phyloP scores from a whole-genome alignment of 2,329 filamentous ascomycete species.

The Pseudogymnoascus sp. region DNA sequence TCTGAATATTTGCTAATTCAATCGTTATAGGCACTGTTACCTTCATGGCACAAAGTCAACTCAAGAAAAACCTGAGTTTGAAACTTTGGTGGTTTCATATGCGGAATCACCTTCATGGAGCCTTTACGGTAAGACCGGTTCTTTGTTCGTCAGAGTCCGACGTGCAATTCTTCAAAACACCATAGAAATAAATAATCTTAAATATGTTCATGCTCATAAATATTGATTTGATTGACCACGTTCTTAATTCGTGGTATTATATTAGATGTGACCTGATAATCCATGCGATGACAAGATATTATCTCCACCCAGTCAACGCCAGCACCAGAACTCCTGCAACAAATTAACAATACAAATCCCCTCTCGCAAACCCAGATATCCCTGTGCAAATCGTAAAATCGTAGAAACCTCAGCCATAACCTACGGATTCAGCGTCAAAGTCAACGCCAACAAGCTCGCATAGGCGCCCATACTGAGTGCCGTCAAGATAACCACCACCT shows the following conservation, averaged over 20 bases:
- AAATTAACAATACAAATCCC: background rate
- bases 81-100: background rate
- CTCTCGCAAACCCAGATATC: background rate
- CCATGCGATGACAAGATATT: background rate
- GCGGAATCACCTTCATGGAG: background rate
- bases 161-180: background rate
- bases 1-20: conserved; percentile 7
- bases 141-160: background rate
- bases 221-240: background rate
- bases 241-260: background rate
- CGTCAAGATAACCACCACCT: conserved; percentile 52
- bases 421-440: conserved; percentile 31
- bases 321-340: background rate
- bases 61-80: background rate
- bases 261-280: background rate
- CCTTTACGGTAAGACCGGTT: background rate
- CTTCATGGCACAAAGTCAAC: background rate
- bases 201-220: background rate
- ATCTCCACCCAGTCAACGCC: background rate
- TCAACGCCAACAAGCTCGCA: conserved; percentile 46
- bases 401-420: background rate
- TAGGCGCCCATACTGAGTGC: conserved; percentile 50
- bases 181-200: background rate
- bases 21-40: background rate
- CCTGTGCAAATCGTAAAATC: background rate